Percentiles rank a stretch among this genome's conserved stretches.
phyloP scores from a whole-genome alignment of 306 rosid genomes.

The Vicia villosa region DNA sequence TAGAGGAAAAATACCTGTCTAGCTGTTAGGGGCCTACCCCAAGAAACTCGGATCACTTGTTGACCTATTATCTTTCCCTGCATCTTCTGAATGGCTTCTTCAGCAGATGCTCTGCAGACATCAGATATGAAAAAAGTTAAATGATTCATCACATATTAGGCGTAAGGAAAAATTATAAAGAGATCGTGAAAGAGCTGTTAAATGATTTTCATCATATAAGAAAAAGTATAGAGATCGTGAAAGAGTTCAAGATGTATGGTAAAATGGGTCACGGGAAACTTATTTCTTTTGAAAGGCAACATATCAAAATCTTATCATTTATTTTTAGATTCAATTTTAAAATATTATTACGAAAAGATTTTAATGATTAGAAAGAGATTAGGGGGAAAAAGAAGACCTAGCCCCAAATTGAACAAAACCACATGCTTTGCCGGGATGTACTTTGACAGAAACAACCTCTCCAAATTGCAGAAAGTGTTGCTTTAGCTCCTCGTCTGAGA shows the following conservation, averaged over 20 bases:
- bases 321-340: neutral
- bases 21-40: conserved; percentile 81
- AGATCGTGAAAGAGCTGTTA: conserved; percentile 20
- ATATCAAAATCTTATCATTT: conserved; percentile 11
- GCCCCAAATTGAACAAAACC: conserved; percentile 84
- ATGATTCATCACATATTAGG: neutral
- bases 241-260: conserved; percentile 31
- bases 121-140: conserved; percentile 26
- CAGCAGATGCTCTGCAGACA: conserved; percentile 74
- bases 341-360: conserved; percentile 5
- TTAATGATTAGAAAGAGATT: conserved; percentile 16
- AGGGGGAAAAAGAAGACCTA: conserved; percentile 49
- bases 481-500: conserved; percentile 85
- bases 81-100: conserved; percentile 88
- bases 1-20: conserved; percentile 70
- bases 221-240: neutral
- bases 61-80: conserved; percentile 91
- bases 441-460: conserved; percentile 69
- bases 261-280: conserved; percentile 11
- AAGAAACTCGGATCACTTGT: conserved; percentile 77
- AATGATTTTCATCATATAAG: neutral
- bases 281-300: conserved; percentile 4
- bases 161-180: conserved; percentile 1
- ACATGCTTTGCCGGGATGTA: conserved; percentile 77
- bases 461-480: conserved; percentile 83